Evolutionary conservation across 1,284 basidiomycete genomes (phyloP), one percentile per base, ranked within the genome.

Genomic region (Boletus sp.): DNA sequence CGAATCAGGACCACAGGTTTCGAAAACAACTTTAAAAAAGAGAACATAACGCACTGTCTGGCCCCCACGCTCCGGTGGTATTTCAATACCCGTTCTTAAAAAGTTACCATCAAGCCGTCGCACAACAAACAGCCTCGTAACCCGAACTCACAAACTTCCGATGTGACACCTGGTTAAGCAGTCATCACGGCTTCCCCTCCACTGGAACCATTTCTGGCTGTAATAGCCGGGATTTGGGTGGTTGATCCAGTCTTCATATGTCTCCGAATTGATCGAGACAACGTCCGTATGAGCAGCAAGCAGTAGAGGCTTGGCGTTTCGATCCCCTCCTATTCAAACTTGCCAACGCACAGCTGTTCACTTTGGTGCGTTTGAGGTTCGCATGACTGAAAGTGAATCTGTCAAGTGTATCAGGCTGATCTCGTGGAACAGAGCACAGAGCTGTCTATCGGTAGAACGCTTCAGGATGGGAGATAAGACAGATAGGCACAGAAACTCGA

Each of bases 281-380:
- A 84, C 84, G 61, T 88, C 86, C 76, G 54, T 53, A 51, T 89
- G 87, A 7, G 80, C 84, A n/a, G 80, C 77, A 46, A 89, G 72
- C 13, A 89, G 70, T 1, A 87, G 63, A 3, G 86, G 88, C 65
- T 88, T 87, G 60, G 86, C 72, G 6, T 69, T 56, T 86, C 77
- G 4, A 77, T 77, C 22, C 88, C 88, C 49, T 79, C 69, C 82
- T 84, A 86, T 24, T 80, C 80, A 65, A 81, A 88, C 1, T 24
- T 24, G 89, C 74, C 29, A 89, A 73, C 0, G 83, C 86, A 59
- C 83, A 84, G 0, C 81, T 82, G 64, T 85, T 83, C 57, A 89
- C 79, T 60, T 80, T 79, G 6, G 78, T 81, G 29, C 81, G 73
- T 31, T 73, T 67, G 1, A 86, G 75, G 24, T 73, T 73, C 20